Evolutionary conservation across 192 early-diverging fungal species (phyloP).

Genomic region (Linnemannia exigua): DNA sequence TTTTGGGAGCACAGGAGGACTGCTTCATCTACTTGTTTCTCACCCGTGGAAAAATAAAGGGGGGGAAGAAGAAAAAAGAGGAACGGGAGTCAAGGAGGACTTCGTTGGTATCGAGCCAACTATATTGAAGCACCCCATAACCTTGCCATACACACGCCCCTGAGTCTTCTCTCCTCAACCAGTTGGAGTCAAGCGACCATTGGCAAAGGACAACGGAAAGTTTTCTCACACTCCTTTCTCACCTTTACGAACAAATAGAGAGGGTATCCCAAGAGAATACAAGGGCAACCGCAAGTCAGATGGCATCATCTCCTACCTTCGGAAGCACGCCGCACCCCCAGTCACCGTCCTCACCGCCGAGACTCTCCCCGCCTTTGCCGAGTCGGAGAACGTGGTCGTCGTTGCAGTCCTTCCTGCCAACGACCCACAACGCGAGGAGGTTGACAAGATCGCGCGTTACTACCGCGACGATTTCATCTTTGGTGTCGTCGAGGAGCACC

Average conservation of each 20-base stretch:
- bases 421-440: slow-evolving; percentile 67
- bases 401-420: slow-evolving; percentile 81
- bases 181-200: not conserved
- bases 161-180: not conserved
- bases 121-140: not conserved
- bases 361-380: slow-evolving; percentile 78
- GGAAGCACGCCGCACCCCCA: slow-evolving; percentile 89
- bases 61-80: not conserved
- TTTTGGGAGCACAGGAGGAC: not conserved
- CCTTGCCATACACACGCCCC: not conserved
- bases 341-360: slow-evolving; percentile 77
- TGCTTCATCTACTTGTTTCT: not conserved
- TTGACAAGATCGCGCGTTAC: slow-evolving; percentile 76
- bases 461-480: slow-evolving; percentile 90
- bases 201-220: no score
- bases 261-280: slow-evolving; percentile 80
- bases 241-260: slow-evolving; percentile 17
- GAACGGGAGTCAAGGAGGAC: not conserved
- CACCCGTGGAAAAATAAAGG: not conserved
- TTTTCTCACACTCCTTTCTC: not conserved
- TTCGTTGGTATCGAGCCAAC: not conserved
- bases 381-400: slow-evolving; percentile 87
- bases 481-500: slow-evolving; percentile 70
- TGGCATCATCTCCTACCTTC: slow-evolving; percentile 90
- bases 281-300: slow-evolving; percentile 87